Conservation (phyloP, 352 stramenopile species). For the Pythium phragmiticola region DNA sequence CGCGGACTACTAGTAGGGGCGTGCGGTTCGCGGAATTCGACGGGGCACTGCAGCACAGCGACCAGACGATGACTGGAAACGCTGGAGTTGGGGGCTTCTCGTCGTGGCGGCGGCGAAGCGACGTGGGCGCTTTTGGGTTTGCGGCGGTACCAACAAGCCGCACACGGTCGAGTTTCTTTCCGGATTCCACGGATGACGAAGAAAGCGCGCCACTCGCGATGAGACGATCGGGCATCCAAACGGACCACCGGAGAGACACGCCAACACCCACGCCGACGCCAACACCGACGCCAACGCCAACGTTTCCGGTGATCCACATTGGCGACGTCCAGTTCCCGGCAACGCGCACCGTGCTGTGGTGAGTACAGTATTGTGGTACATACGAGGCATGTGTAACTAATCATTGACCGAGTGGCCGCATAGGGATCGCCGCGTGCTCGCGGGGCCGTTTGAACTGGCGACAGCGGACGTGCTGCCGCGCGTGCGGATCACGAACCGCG, state of each 20-base stretch:
- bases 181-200: conserved; percentile 75
- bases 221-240: background rate
- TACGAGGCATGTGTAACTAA: background rate
- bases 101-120: conserved; percentile 1
- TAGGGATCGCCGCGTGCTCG: conserved; percentile 65
- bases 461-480: conserved; percentile 48
- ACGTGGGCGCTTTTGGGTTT: background rate
- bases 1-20: background rate
- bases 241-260: background rate
- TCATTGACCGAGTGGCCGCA: background rate
- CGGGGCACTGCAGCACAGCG: conserved; percentile 57
- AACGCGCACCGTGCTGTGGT: conserved; percentile 71
- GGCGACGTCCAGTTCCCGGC: conserved; percentile 64
- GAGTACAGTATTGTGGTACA: conserved; percentile 1
- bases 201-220: conserved; percentile 9
- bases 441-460: conserved; percentile 36
- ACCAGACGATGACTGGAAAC: conserved; percentile 52
- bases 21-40: conserved; percentile 52
- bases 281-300: background rate
- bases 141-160: background rate
- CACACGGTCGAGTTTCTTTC: conserved; percentile 59
- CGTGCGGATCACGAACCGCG: conserved; percentile 38
- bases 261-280: background rate
- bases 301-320: conserved; percentile 30
- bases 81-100: background rate